These are phyloP conservation scores for Hypomyces perniciosus DNA, from an alignment of 2,329 filamentous ascomycete species.

Conservation along the genomic window DNA sequence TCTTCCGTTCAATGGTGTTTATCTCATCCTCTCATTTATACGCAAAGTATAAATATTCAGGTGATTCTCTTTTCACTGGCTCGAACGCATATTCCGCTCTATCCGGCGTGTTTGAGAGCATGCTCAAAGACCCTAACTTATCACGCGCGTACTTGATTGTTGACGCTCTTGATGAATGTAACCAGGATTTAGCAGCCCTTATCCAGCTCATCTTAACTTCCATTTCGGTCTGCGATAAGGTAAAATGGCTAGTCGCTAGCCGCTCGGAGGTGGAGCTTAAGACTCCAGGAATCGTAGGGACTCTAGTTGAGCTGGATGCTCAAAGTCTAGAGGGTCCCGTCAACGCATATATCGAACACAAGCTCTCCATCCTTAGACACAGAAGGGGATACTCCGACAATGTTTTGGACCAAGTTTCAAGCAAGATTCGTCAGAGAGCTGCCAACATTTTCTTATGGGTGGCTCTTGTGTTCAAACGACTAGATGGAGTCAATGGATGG, in stretches of 20 bases:
- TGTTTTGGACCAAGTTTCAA: neutral
- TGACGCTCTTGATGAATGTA: slow-evolving; percentile 45
- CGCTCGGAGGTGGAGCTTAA: slow-evolving; percentile 24
- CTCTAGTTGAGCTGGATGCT: slow-evolving; percentile 33
- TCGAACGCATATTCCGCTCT: slow-evolving; percentile 30
- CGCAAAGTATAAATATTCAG: slow-evolving; percentile 26
- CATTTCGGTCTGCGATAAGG: slow-evolving; percentile 16
- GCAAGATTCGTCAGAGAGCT: slow-evolving; percentile 13
- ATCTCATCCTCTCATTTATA: slow-evolving; percentile 33
- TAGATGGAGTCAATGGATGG: slow-evolving; percentile 17
- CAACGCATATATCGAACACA: slow-evolving; percentile 31
- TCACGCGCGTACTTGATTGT: slow-evolving; percentile 34
- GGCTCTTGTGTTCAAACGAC: slow-evolving; percentile 27
- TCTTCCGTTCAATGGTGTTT: no score
- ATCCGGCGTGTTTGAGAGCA: slow-evolving; percentile 33
- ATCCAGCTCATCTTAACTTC: slow-evolving; percentile 32
- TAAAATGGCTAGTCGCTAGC: slow-evolving; percentile 40
- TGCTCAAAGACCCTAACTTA: slow-evolving; percentile 33
- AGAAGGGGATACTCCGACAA: neutral
- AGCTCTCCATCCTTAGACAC: slow-evolving; percentile 20
- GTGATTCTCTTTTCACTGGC: slow-evolving; percentile 30
- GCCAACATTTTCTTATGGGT: slow-evolving; percentile 35
- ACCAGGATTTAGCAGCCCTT: slow-evolving; percentile 22
- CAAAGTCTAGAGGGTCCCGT: slow-evolving; percentile 32
- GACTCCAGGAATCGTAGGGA: slow-evolving; percentile 25